Percentiles rank a stretch among this genome's conserved stretches.
Conservation (phyloP, 805 yeast species). For the Yamadazyma endophytica region DNA sequence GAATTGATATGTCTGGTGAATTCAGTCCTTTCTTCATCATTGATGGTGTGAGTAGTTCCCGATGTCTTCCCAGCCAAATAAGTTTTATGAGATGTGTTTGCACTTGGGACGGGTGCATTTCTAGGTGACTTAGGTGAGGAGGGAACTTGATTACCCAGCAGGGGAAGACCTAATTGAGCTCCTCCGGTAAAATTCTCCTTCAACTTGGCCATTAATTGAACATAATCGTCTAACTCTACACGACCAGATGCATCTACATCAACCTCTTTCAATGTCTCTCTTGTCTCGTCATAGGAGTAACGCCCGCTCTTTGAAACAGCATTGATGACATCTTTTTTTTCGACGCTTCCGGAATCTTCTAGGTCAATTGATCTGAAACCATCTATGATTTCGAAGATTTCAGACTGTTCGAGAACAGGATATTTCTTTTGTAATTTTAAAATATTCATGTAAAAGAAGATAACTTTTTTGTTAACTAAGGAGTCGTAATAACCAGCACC, state of each 20-base stretch:
- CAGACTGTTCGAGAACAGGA: slow-evolving; percentile 83
- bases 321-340: slow-evolving; percentile 85
- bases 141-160: slow-evolving; percentile 8
- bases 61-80: slow-evolving; percentile 82
- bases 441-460: slow-evolving; percentile 33
- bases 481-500: no score
- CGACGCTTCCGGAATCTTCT: slow-evolving; percentile 93
- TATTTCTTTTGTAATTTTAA: slow-evolving; percentile 63
- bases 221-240: slow-evolving; percentile 94
- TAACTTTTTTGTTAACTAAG: no score
- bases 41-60: slow-evolving; percentile 93
- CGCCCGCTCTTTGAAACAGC: slow-evolving; percentile 74
- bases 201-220: slow-evolving; percentile 74
- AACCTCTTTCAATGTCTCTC: slow-evolving; percentile 88
- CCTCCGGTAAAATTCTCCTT: slow-evolving; percentile 40
- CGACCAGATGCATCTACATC: slow-evolving; percentile 95
- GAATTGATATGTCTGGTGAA: slow-evolving; percentile 94
- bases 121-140: slow-evolving; percentile 20
- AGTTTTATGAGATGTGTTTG: slow-evolving; percentile 51
- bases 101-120: slow-evolving; percentile 40
- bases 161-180: slow-evolving; percentile 14
- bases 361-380: slow-evolving; percentile 79
- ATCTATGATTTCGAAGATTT: slow-evolving; percentile 78
- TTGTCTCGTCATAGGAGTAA: slow-evolving; percentile 84
- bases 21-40: slow-evolving; percentile 94